Conservation (phyloP, 1,139 yeast species). For the Waltiozyma sp. region DNA sequence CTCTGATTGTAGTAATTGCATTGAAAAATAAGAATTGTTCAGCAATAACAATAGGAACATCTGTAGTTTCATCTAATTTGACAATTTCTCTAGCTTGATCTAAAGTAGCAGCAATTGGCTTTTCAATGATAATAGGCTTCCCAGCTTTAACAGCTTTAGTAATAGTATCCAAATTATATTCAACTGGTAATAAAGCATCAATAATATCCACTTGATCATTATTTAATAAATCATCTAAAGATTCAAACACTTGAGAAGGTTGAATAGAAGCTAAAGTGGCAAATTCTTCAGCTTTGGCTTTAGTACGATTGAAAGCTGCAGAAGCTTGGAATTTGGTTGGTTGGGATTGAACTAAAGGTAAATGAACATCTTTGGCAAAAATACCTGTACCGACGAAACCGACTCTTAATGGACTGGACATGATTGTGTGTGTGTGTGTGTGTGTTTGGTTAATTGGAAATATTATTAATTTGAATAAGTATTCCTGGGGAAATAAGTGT, state of each 20-base stretch:
- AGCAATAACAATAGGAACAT: slow-evolving; percentile 61
- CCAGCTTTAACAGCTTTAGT: slow-evolving; percentile 48
- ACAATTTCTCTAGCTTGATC: slow-evolving; percentile 75
- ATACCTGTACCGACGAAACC: slow-evolving; percentile 89
- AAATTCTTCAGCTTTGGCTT: slow-evolving; percentile 66
- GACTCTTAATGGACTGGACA: slow-evolving; percentile 31
- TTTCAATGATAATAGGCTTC: slow-evolving; percentile 75
- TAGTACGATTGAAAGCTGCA: slow-evolving; percentile 77
- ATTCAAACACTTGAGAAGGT: slow-evolving; percentile 49
- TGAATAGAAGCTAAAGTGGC: slow-evolving; percentile 46
- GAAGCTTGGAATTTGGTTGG: slow-evolving; percentile 32
- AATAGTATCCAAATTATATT: slow-evolving; percentile 58
- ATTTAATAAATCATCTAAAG: slow-evolving; percentile 50
- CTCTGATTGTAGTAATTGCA: slow-evolving; percentile 41
- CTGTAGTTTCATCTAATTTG: slow-evolving; percentile 42
- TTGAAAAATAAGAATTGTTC: slow-evolving; percentile 78
- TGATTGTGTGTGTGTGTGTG: too few relatives aligned
- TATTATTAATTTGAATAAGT: too few relatives aligned
- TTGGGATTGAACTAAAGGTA: slow-evolving; percentile 53
- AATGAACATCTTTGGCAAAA: slow-evolving; percentile 74
- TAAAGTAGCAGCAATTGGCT: slow-evolving; percentile 83
- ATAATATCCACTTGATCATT: slow-evolving; percentile 61
- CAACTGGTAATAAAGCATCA: slow-evolving; percentile 83
- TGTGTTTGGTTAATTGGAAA: too few relatives aligned
- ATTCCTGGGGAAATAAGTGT: too few relatives aligned